These are phyloP conservation scores for Elongisporangium undulatum DNA, from an alignment of 352 stramenopile genomes.

Conservation along the genomic window DNA sequence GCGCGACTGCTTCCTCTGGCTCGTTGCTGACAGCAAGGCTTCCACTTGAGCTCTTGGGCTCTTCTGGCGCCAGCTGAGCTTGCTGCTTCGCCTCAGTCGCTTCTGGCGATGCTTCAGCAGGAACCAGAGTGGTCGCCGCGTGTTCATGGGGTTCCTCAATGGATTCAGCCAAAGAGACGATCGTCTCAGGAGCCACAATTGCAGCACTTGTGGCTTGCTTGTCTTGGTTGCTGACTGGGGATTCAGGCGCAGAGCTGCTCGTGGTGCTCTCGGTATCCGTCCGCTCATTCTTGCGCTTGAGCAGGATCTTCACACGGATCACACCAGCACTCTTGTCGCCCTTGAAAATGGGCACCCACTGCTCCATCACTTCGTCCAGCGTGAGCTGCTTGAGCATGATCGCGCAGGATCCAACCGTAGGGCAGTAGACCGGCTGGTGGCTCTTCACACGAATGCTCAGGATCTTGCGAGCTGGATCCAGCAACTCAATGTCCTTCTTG, in stretches of 20 bases:
- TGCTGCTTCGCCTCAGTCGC: background rate
- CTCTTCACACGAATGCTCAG: constrained; percentile 3
- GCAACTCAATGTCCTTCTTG: background rate
- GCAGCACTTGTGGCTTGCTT: too few relatives aligned
- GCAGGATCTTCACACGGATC: background rate
- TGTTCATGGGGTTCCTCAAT: background rate
- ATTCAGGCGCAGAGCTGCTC: background rate
- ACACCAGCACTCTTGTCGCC: background rate
- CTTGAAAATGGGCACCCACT: background rate
- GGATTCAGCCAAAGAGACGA: background rate
- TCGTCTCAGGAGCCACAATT: background rate
- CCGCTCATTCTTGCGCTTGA: background rate
- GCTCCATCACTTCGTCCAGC: background rate
- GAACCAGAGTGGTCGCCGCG: background rate
- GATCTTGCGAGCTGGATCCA: background rate
- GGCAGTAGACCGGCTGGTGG: constrained; percentile 2
- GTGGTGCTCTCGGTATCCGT: background rate
- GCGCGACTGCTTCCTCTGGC: background rate
- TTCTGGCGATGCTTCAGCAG: background rate
- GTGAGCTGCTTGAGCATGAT: background rate
- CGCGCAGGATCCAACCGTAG: background rate
- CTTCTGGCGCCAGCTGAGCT: background rate
- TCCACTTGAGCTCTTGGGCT: background rate
- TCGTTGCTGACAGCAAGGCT: background rate
- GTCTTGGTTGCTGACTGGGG: background rate